These are phyloP conservation scores for Barnettozyma californica DNA, from an alignment of 805 yeast genomes.

Conservation along the genomic window DNA sequence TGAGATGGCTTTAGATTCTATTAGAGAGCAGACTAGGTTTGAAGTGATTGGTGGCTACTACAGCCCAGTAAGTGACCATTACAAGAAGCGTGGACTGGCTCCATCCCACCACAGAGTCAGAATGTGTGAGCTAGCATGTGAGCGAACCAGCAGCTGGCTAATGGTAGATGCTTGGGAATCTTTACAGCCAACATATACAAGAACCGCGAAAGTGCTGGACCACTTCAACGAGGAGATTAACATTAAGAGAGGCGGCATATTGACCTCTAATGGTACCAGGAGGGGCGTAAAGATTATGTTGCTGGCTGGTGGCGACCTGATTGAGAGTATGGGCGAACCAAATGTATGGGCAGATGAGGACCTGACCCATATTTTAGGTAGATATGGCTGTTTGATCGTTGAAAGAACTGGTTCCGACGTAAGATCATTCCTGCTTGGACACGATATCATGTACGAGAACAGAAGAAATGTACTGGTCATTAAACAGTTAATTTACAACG, in stretches of 20 bases:
- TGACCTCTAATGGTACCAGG: slow-evolving; percentile 49
- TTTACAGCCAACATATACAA: slow-evolving; percentile 80
- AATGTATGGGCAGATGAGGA: slow-evolving; percentile 98
- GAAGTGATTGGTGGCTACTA: slow-evolving; percentile 96
- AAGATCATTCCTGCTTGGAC: slow-evolving; percentile 82
- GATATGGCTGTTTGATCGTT: slow-evolving; percentile 93
- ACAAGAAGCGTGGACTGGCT: slow-evolving; percentile 90
- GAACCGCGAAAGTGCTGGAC: slow-evolving; percentile 93
- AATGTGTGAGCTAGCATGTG: slow-evolving; percentile 98
- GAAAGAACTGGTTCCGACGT: slow-evolving; percentile 97
- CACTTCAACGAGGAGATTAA: slow-evolving; percentile 96
- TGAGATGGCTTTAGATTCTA: slow-evolving; percentile 96
- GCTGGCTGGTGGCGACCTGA: slow-evolving; percentile 95
- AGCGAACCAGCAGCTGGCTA: slow-evolving; percentile 91
- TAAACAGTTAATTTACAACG: slow-evolving; percentile 94
- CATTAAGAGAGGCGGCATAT: slow-evolving; percentile 81
- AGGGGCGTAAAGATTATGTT: slow-evolving; percentile 93
- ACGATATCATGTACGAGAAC: slow-evolving; percentile 97
- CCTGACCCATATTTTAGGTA: slow-evolving; percentile 89
- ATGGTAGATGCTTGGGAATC: slow-evolving; percentile 99
- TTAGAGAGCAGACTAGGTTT: slow-evolving; percentile 84
- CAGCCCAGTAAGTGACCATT: slow-evolving; percentile 91
- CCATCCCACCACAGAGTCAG: slow-evolving; percentile 85
- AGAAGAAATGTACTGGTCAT: slow-evolving; percentile 89
- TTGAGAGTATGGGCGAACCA: slow-evolving; percentile 99